Percentiles rank a stretch among this genome's conserved stretches.
phyloP scores from a whole-genome alignment of 257 asterid species.

The Solanum chilense region DNA sequence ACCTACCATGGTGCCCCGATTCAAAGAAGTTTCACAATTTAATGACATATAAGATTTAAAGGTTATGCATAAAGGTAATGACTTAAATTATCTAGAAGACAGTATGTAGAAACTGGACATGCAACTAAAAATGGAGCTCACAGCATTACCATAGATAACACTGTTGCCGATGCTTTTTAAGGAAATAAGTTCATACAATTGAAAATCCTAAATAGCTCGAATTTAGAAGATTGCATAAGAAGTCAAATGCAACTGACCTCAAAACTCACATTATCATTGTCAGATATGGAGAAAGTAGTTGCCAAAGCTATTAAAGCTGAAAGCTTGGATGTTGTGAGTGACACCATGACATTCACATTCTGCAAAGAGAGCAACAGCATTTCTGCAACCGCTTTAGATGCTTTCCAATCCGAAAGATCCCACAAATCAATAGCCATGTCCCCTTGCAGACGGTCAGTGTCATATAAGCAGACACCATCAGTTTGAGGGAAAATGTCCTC shows the following conservation, averaged over 20 bases:
- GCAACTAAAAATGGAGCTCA: constrained; percentile 1
- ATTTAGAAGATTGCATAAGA: background rate
- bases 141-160: constrained; percentile 6
- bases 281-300: constrained; percentile 45
- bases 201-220: background rate
- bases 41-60: background rate
- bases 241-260: background rate
- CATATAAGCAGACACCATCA: constrained; percentile 34
- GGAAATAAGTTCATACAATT: background rate
- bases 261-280: constrained; percentile 33
- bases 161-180: background rate
- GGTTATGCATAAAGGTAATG: background rate
- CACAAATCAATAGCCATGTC: constrained; percentile 76
- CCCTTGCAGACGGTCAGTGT: constrained; percentile 42
- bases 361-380: constrained; percentile 49
- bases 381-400: constrained; percentile 57
- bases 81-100: background rate
- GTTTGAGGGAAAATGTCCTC: constrained; percentile 31
- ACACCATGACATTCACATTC: constrained; percentile 45
- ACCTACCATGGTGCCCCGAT: background rate
- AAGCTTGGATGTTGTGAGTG: constrained; percentile 53
- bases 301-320: constrained; percentile 66
- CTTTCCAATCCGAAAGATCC: constrained; percentile 64
- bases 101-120: background rate
- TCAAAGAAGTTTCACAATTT: background rate